A percentile compares a stretch with the other conserved stretches of the same genome.
Conservation (phyloP, 768 basidiomycete genomes). For the Mycena epipterygia region DNA sequence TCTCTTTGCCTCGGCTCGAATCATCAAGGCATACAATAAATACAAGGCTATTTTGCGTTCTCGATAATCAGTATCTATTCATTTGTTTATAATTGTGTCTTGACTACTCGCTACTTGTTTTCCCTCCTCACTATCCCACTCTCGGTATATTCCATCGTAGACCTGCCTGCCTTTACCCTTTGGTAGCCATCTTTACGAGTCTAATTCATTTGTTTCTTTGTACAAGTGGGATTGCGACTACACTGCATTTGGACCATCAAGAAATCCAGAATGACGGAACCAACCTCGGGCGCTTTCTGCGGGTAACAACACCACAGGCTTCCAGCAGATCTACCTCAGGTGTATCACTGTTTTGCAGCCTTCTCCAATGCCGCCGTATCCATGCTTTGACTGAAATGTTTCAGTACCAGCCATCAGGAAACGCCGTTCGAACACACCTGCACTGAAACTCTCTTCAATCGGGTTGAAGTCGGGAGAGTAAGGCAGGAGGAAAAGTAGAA, state of each 20-base stretch:
- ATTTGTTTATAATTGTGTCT: neutral
- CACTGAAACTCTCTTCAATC: constrained; percentile 50
- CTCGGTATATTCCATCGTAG: too few relatives aligned
- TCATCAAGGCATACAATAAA: constrained; percentile 6
- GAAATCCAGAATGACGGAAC: constrained; percentile 30
- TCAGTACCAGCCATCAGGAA: neutral
- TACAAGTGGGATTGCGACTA: too few relatives aligned
- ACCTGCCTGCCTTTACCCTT: too few relatives aligned
- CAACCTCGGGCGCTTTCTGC: constrained; percentile 25
- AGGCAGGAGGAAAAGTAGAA: constrained; percentile 46
- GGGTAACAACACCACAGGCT: constrained; percentile 41
- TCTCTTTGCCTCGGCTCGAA: neutral
- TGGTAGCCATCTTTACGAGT: too few relatives aligned
- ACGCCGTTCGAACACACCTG: constrained; percentile 15
- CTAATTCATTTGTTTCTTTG: too few relatives aligned
- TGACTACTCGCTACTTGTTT: too few relatives aligned
- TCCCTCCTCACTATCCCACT: too few relatives aligned
- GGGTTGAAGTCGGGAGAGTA: constrained; percentile 55
- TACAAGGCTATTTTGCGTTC: neutral
- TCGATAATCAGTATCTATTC: neutral
- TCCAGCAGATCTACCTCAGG: constrained; percentile 33
- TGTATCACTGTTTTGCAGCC: constrained; percentile 20
- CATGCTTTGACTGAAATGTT: constrained; percentile 16
- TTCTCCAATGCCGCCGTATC: constrained; percentile 17
- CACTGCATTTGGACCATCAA: too few relatives aligned